Base-by-base conservation (phyloP, 1,284 basidiomycete species). In the Ganoderma resinaceum region DNA sequence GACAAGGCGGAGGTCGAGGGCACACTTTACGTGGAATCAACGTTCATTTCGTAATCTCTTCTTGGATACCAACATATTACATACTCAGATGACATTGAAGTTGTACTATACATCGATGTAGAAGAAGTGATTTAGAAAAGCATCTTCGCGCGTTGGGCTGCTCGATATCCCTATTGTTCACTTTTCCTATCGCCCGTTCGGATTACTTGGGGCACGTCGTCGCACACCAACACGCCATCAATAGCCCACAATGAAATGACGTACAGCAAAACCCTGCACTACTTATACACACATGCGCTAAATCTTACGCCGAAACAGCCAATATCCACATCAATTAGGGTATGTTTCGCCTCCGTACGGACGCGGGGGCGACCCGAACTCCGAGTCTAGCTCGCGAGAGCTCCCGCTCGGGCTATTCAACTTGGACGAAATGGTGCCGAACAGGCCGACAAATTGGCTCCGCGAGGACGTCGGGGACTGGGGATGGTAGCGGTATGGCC, bases 1-100 rank as follows among this genome's bases (percentile, higher is more conserved):
- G 80, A 79, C 2, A 81, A 80, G 18, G 66, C 88, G 37, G 85
- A 90, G 70, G 87, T 95, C 49, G 82, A 93, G 68, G 97, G 97
- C 5, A 80, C 79, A 58, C 61, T 95, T 40, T 98, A 94, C 84
- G 95, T 89, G 78, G 97, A 99, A 79, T 94, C 95, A 1, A 94
- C 95, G 3, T 98, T 95, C 81, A 94, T 99, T 73, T 96, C 94
- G 63, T 88, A 72, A 72, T 66, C 20, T 40, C 35, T 38, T 29
- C 65, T 60, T n/a, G 66, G 66, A 70, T 70, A 69, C 65, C 67
- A 64, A 43, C 37, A 23, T 9, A 20, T n/a, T 35, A 23, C 23
- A 49, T 31, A 26, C 37, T 40, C n/a, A 23, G 37, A 60, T 46
- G 29, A 37, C 33, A 31, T 29, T 62, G 69, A 37, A 38, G n/a